Evolutionary conservation across 2,329 filamentous ascomycete species (phyloP).

Genomic region (Trichoderma oligosporum): DNA sequence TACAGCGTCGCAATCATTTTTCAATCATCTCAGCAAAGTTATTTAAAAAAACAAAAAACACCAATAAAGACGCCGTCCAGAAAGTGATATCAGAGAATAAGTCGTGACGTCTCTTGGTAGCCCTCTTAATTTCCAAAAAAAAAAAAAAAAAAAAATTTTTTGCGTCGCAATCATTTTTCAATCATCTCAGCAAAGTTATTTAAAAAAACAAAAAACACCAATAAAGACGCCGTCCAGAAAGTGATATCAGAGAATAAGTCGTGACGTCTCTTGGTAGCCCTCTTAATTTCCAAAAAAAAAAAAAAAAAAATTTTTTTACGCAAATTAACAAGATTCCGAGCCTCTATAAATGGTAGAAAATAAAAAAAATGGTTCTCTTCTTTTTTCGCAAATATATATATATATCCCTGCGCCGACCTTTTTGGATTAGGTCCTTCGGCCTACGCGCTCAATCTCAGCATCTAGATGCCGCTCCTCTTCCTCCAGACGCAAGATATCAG

Average conservation of each 20-base stretch:
- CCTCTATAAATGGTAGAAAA: too few relatives aligned
- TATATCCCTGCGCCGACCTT: neutral
- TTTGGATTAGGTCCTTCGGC: slow-evolving; percentile 12
- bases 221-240: neutral
- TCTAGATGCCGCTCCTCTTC: slow-evolving; percentile 57
- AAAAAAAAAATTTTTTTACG: neutral
- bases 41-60: neutral
- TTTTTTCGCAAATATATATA: neutral
- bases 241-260: neutral
- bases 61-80: neutral
- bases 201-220: neutral
- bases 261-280: neutral
- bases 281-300: neutral
- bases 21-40: neutral
- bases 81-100: neutral
- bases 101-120: neutral
- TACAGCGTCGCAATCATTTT: neutral
- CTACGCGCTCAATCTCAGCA: slow-evolving; percentile 50
- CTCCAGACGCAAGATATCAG: slow-evolving; percentile 52
- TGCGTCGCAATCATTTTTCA: slow-evolving; percentile 5
- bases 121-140: neutral
- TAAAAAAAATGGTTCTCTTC: too few relatives aligned
- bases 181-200: neutral
- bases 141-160: neutral
- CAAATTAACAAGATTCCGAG: too few relatives aligned